A percentile compares a stretch with the other conserved stretches of the same genome.
phyloP scores from a whole-genome alignment of 1,284 basidiomycete species.

The Tilletia caries region DNA sequence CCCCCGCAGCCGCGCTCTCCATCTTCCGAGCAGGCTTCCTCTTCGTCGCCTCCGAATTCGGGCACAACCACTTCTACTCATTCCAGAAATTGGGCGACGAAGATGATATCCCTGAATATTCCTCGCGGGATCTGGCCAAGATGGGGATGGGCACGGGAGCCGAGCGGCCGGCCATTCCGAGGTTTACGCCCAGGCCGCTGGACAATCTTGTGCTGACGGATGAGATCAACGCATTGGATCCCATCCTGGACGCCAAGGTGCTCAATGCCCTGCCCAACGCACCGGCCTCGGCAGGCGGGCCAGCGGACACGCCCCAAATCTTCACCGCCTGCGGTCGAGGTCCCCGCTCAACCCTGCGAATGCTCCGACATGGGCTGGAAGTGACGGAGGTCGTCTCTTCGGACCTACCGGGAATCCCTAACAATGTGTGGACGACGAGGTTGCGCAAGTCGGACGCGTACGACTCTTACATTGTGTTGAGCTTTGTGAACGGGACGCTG shows the following conservation, averaged over 20 bases:
- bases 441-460: constrained; percentile 41
- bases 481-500: constrained; percentile 52
- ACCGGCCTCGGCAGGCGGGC: constrained; percentile 7
- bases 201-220: constrained; percentile 48
- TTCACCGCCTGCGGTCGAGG: constrained; percentile 48
- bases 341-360: constrained; percentile 47
- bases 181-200: constrained; percentile 45
- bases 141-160: constrained; percentile 30
- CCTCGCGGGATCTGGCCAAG: constrained; percentile 37
- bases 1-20: constrained; percentile 40
- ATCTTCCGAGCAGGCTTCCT: constrained; percentile 52
- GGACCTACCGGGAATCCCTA: constrained; percentile 51
- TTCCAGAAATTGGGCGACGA: constrained; percentile 53
- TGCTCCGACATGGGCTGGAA: constrained; percentile 50
- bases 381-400: constrained; percentile 51
- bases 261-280: constrained; percentile 33
- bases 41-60: constrained; percentile 48
- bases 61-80: constrained; percentile 46
- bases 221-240: constrained; percentile 45
- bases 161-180: constrained; percentile 26
- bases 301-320: constrained; percentile 49
- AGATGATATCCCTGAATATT: constrained; percentile 46
- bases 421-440: constrained; percentile 50
- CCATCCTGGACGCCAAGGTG: constrained; percentile 47
- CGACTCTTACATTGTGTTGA: constrained; percentile 52